Base-by-base conservation (phyloP, 1,139 yeast genomes). In the Magnusiomyces magnusii region DNA sequence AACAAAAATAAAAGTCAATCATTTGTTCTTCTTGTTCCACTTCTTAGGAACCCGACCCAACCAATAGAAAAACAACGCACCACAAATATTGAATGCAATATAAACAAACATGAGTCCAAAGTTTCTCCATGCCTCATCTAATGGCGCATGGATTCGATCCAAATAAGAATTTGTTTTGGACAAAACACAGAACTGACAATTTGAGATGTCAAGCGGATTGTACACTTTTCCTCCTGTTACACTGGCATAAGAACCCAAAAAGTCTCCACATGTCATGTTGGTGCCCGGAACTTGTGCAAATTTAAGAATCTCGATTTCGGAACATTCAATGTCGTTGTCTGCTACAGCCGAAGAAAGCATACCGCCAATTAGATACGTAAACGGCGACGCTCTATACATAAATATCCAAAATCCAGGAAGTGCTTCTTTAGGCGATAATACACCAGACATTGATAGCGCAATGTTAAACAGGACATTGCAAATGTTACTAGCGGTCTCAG, bases 371-470 rank as follows among this genome's bases (percentile, higher is more conserved):
- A 83, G 76, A 66, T 86, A 87, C 0, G 90, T 84, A 71, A 82
- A 80, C 27, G 93, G 93, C 5, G 87, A 82, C 1, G 80, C 80
- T 67, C 84, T 81, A 74, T 84, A 82, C 88, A 87, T 85, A 76
- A 87, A 89, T 61, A 67, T 76, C 78, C 78, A 86, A 74, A 87
- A 86, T 1, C 84, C 83, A 69, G 83, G 84, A 74, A 87, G 73
- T 19, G 74, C 75, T n/a, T 74, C 69, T 36, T 85, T 82, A 42
- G 85, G 78, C 17, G 82, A 87, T 72, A 89, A 75, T 52, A 87
- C 95, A 80, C 96, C 96, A 75, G 93, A 85, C 82, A 89, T 88
- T 59, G 83, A 80, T 71, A 87, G 76, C 63, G 85, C 78, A 79
- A 87, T 73, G 23, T 91, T 81, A 73, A 85, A 86, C 67, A 85